Evolutionary conservation across 116 monocot genomes (phyloP), one percentile per base, ranked within the genome.

Genomic region (Posidonia oceanica): DNA sequence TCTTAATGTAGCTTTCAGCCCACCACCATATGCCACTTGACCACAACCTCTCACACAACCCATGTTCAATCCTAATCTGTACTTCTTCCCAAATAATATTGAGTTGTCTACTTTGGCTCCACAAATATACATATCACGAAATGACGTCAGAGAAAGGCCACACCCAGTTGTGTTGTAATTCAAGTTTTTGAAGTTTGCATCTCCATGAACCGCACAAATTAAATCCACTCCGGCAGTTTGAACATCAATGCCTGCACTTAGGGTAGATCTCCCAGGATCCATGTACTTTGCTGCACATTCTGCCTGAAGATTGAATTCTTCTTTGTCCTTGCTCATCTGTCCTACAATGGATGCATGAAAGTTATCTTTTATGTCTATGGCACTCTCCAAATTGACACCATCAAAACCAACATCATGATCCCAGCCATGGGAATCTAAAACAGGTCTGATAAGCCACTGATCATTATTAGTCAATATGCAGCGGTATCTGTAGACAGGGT

Each of bases 391-490:
- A 61, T 78, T 88, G 70, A 98, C 74, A 20, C 93, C 93, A 81
- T 98, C 98, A 39, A 90, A 88, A 1, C 87, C 84, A 52, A 93
- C 60, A 75, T 98, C 98, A 79, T 98, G 98, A 77, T 98, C 98
- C 98, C 98, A 98, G 4, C 98, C 93, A 55, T 93, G 85, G 1
- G 98, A 84, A 68, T 93, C 85, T 64, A 90, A 74, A 69, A 98
- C 98, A 5, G 98, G 98, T 17, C 88, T 87, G 6, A 72, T 53
- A 61, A 90, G 52, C 74, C 77, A 91, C 74, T 73, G 74, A 69
- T 93, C 76, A 63, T 55, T 83, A 63, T 55, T 83, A 56, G 68
- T 70, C 4, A 86, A 21, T 11, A 86, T 42, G 36, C 77, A 84
- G 15, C 98, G 85, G 68, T 90, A 98, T 75, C 93, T 83, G 69